Conservation (phyloP, 2,329 filamentous ascomycete genomes). For the Colletotrichum chrysophilum region DNA sequence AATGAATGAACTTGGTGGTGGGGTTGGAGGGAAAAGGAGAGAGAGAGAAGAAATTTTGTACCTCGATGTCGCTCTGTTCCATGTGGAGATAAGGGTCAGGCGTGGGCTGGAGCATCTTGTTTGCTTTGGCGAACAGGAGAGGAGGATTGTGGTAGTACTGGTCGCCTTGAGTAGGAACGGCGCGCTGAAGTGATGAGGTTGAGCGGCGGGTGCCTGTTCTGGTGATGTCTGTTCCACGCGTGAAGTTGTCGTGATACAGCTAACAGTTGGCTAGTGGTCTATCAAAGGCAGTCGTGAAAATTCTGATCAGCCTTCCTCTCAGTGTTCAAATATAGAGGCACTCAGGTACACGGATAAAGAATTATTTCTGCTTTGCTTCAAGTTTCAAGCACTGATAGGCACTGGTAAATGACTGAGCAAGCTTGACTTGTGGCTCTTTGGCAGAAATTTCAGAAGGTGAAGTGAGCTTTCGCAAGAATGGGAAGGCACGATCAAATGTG, state of each 20-base stretch:
- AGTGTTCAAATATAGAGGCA: background rate
- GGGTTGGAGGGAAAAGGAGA: background rate
- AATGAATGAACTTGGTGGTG: background rate
- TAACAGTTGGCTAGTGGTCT: background rate
- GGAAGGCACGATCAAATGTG: background rate
- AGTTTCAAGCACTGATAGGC: background rate
- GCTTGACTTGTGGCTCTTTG: background rate
- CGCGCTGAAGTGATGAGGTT: background rate
- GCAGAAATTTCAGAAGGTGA: background rate
- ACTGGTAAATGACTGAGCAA: background rate
- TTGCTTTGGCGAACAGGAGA: background rate
- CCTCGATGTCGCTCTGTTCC: background rate
- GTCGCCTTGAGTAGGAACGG: background rate
- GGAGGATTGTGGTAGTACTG: background rate
- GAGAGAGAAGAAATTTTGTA: background rate
- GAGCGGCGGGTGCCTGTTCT: background rate
- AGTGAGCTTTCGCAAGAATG: fast-evolving
- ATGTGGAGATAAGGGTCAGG: background rate
- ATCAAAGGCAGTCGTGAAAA: background rate
- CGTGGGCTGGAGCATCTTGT: background rate
- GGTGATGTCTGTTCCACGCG: background rate
- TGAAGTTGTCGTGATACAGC: background rate
- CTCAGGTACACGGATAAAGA: background rate
- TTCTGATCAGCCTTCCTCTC: background rate
- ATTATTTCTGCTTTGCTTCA: background rate